Evolutionary conservation across 768 basidiomycete genomes (phyloP).

Genomic region (Serendipita indica): DNA sequence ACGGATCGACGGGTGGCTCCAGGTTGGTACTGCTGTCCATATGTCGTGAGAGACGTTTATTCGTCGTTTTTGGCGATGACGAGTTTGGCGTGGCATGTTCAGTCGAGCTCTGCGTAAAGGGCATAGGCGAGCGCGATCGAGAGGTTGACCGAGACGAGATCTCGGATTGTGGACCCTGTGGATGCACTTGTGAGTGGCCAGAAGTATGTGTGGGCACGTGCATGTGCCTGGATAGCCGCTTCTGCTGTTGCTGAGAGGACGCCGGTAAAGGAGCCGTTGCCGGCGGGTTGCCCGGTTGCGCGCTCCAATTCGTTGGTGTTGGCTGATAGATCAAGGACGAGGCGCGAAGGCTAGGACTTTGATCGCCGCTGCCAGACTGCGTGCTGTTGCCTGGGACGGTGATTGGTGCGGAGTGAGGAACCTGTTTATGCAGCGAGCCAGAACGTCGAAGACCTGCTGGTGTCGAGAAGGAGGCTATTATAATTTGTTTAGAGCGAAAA

Average conservation of each 20-base stretch:
- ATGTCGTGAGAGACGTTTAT: conserved; percentile 58
- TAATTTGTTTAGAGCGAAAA: conserved; percentile 19
- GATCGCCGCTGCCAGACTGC: conserved; percentile 9
- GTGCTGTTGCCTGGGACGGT: conserved; percentile 10
- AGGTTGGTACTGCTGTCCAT: conserved; percentile 21
- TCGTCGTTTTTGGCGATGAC: conserved; percentile 25
- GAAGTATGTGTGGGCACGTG: conserved; percentile 11
- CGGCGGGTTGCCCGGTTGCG: conserved; percentile 17
- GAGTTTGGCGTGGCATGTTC: conserved; percentile 19
- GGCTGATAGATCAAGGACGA: not conserved
- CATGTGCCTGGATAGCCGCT: conserved; percentile 57
- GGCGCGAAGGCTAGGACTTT: conserved; percentile 37
- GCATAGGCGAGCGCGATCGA: conserved; percentile 84
- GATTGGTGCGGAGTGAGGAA: conserved; percentile 40
- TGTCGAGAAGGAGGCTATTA: conserved; percentile 51
- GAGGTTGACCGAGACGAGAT: conserved; percentile 89
- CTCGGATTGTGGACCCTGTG: conserved; percentile 42
- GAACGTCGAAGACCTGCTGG: conserved; percentile 16
- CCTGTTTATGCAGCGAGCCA: conserved; percentile 30
- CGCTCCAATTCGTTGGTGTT: not conserved
- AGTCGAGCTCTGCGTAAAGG: conserved; percentile 42
- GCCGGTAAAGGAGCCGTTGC: conserved; percentile 22
- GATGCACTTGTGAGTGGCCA: not conserved
- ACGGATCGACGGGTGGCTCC: conserved; percentile 76
- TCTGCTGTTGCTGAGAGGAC: conserved; percentile 33